Evolutionary conservation across 2,329 filamentous ascomycete species (phyloP).

Genomic region (Albophoma yamanashiensis): DNA sequence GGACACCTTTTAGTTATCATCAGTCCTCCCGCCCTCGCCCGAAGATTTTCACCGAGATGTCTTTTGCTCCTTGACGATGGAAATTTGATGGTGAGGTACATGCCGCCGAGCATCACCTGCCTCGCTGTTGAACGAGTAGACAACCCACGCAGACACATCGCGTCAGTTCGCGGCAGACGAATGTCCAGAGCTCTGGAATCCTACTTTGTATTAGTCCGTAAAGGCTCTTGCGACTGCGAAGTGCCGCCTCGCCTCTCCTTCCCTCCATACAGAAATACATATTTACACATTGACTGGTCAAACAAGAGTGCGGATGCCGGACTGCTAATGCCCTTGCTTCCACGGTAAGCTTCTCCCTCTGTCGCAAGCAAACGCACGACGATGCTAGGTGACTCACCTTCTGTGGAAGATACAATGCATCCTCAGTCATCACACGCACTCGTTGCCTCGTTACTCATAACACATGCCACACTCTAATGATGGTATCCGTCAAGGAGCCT

Average conservation of each 20-base stretch:
- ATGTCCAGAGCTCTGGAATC: neutral
- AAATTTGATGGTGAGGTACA: constrained; percentile 86
- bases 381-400: neutral
- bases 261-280: neutral
- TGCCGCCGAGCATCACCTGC: constrained; percentile 9
- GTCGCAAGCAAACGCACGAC: neutral
- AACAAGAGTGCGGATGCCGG: neutral
- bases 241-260: neutral
- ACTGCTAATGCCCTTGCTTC: neutral
- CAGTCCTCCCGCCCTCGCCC: constrained; percentile 52
- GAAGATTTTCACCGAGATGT: constrained; percentile 64
- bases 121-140: neutral
- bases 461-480: constrained; percentile 10
- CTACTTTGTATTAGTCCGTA: neutral
- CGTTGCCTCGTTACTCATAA: constrained; percentile 12
- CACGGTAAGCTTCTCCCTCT: neutral
- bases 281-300: neutral
- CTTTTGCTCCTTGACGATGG: constrained; percentile 48
- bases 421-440: neutral
- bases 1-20: constrained; percentile 32
- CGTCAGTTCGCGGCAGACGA: neutral
- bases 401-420: neutral
- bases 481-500: constrained; percentile 2
- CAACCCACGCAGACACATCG: neutral
- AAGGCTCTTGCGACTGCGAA: neutral